Evolutionary conservation across 768 basidiomycete genomes (phyloP).

Genomic region (Amanita brunnescens): DNA sequence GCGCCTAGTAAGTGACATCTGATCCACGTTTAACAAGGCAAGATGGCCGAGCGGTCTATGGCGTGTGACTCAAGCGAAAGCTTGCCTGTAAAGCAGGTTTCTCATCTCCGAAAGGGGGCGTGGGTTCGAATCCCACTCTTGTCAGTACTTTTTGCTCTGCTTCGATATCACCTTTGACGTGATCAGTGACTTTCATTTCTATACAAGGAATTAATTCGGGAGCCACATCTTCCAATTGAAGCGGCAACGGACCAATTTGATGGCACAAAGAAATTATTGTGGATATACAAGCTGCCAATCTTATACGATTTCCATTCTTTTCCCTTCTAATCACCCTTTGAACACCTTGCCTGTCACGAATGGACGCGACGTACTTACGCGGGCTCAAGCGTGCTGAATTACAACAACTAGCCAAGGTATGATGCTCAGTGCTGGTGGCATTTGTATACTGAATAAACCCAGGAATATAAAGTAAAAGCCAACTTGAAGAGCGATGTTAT

Average conservation of each 20-base stretch:
- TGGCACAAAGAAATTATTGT: constrained; percentile 1
- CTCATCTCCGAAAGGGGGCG: constrained; percentile 29
- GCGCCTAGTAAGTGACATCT: background rate
- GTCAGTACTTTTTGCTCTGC: constrained; percentile 17
- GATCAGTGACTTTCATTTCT: background rate
- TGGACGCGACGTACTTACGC: constrained; percentile 8
- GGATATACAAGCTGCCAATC: background rate
- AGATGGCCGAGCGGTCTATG: constrained; percentile 59
- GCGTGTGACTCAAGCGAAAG: constrained; percentile 49
- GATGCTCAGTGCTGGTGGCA: background rate
- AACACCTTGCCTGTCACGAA: background rate
- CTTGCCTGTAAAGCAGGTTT: constrained; percentile 24
- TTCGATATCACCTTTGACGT: background rate
- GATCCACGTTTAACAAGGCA: constrained; percentile 22
- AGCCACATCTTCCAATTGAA: background rate
- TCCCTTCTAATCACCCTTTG: background rate
- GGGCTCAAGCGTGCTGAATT: constrained; percentile 10
- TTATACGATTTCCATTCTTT: background rate
- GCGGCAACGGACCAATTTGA: background rate
- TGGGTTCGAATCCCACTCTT: constrained; percentile 37
- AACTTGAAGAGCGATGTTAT: constrained; percentile 14
- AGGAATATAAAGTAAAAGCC: constrained; percentile 18
- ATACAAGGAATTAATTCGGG: too few species aligned
- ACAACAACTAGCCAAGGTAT: constrained; percentile 15
- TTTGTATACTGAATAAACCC: background rate